Evolutionary conservation across 106 monocot genomes (phyloP).

Genomic region (Acorus gramineus): DNA sequence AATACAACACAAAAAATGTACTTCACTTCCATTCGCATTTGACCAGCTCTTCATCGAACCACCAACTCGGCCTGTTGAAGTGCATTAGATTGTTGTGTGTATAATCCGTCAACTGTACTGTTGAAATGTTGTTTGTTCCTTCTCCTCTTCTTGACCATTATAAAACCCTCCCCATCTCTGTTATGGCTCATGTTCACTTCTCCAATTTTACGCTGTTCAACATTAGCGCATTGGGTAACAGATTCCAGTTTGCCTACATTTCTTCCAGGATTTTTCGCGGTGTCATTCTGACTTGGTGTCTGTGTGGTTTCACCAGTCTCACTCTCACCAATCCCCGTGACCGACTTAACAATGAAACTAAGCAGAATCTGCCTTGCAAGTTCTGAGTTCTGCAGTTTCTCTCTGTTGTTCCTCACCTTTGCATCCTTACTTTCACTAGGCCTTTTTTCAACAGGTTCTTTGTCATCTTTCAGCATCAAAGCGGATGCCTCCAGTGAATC

Average conservation of each 20-base stretch:
- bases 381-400: constrained; percentile 35
- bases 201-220: constrained; percentile 4
- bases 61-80: constrained; percentile 13
- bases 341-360: constrained; percentile 80
- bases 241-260: constrained; percentile 5
- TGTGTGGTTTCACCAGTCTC: constrained; percentile 8
- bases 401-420: constrained; percentile 25
- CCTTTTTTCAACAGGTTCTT: constrained; percentile 14
- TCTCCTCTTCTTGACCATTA: constrained; percentile 60
- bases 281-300: constrained; percentile 1
- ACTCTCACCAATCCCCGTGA: constrained; percentile 18
- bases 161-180: constrained; percentile 75
- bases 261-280: constrained; percentile 1
- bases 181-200: constrained; percentile 18
- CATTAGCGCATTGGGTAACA: constrained; percentile 1
- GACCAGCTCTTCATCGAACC: too few relatives aligned
- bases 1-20: too few relatives aligned
- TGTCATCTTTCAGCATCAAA: constrained; percentile 11
- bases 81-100: constrained; percentile 57
- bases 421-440: constrained; percentile 7
- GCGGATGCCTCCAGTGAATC: background rate
- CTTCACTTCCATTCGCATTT: too few relatives aligned
- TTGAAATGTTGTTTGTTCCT: constrained; percentile 50
- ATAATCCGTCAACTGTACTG: constrained; percentile 42
- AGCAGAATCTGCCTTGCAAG: constrained; percentile 81